Evolutionary conservation across 1,284 basidiomycete genomes (phyloP).

Genomic region (Ganoderma resinaceum): DNA sequence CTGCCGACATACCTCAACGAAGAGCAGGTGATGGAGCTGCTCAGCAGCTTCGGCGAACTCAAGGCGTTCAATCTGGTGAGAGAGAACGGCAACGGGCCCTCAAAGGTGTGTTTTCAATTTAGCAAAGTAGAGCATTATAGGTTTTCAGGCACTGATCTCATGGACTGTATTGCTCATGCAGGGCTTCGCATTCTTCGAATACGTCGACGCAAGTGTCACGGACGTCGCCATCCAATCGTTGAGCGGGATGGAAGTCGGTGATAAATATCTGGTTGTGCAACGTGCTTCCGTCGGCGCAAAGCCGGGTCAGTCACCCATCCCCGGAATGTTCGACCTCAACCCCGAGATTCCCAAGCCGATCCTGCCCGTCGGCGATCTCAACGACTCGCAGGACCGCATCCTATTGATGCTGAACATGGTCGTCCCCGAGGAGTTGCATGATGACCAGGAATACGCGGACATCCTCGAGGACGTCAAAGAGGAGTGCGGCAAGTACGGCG

Average conservation of each 20-base stretch:
- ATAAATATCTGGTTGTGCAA: slow-evolving; percentile 96
- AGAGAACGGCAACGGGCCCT: slow-evolving; percentile 87
- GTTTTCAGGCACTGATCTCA: slow-evolving; percentile 13
- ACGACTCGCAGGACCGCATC: slow-evolving; percentile 69
- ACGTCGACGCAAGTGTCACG: slow-evolving; percentile 88
- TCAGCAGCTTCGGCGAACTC: slow-evolving; percentile 97
- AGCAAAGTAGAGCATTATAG: too few species aligned
- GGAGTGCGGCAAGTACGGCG: slow-evolving; percentile 87
- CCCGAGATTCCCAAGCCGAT: slow-evolving; percentile 83
- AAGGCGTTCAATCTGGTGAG: slow-evolving; percentile 98
- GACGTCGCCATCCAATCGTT: slow-evolving; percentile 96
- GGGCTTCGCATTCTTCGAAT: slow-evolving; percentile 99
- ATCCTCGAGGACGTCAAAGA: slow-evolving; percentile 95
- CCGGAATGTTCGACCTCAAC: slow-evolving; percentile 70
- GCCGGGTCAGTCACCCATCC: slow-evolving; percentile 68
- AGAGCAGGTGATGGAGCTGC: slow-evolving; percentile 96
- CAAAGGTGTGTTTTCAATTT: slow-evolving; percentile 68
- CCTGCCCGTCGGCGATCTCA: slow-evolving; percentile 74
- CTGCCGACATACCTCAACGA: slow-evolving; percentile 95
- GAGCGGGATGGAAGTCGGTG: slow-evolving; percentile 97
- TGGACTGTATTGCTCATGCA: slow-evolving; percentile 41
- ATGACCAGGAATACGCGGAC: slow-evolving; percentile 94
- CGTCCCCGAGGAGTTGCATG: slow-evolving; percentile 88
- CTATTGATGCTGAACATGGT: slow-evolving; percentile 99
- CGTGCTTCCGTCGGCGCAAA: slow-evolving; percentile 94